Evolutionary conservation across 495 filamentous ascomycete genomes (phyloP).

Genomic region (Podospora anserina): DNA sequence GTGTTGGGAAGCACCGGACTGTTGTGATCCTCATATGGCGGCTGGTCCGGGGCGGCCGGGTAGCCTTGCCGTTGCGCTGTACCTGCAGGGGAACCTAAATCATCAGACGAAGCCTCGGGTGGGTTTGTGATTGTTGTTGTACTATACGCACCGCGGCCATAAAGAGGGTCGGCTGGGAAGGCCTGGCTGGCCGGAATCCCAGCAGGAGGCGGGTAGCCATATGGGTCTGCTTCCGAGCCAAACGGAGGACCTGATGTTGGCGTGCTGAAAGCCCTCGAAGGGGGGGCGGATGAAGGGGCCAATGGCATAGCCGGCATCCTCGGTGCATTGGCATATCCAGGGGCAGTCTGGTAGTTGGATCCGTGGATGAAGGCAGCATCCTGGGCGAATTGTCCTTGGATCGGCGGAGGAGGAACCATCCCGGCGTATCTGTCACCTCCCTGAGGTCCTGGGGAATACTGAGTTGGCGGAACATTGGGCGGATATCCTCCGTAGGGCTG

Average conservation of each 20-base stretch:
- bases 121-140: constrained; percentile 28
- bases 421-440: constrained; percentile 28
- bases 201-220: constrained; percentile 34
- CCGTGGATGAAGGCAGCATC: constrained; percentile 28
- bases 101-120: constrained; percentile 45
- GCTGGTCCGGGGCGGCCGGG: constrained; percentile 31
- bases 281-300: constrained; percentile 24
- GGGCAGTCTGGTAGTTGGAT: constrained; percentile 23
- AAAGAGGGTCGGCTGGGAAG: constrained; percentile 46
- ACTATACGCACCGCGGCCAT: constrained; percentile 49
- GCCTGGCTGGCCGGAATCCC: constrained; percentile 31
- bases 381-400: constrained; percentile 21
- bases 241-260: constrained; percentile 23
- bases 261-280: constrained; percentile 21
- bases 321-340: constrained; percentile 23
- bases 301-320: constrained; percentile 27
- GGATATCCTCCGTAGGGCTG: constrained; percentile 23
- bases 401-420: constrained; percentile 27
- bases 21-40: constrained; percentile 30
- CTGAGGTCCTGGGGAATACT: constrained; percentile 33
- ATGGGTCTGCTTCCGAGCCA: constrained; percentile 29
- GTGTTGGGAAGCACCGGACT: constrained; percentile 17
- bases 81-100: constrained; percentile 52
- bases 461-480: constrained; percentile 22
- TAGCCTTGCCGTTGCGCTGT: constrained; percentile 38